phyloP scores from a whole-genome alignment of 345 rosid species.

The Conringia planisiliqua region DNA sequence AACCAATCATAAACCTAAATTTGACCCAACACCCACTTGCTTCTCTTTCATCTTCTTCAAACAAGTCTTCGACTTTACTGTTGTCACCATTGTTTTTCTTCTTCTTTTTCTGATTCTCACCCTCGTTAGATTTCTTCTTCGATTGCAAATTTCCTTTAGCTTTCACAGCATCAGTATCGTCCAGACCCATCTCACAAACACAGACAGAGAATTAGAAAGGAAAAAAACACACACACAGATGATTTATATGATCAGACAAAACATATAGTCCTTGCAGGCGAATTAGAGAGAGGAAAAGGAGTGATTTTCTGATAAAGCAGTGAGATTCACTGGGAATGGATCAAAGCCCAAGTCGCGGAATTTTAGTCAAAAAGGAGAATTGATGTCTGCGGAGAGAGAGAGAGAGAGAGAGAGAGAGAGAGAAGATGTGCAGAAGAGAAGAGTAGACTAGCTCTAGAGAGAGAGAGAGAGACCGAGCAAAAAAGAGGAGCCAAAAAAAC shows the following conservation, averaged over 20 bases:
- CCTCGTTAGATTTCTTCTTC: constrained; percentile 17
- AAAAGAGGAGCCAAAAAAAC: background rate
- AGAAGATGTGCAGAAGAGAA: background rate
- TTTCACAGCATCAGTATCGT: constrained; percentile 1
- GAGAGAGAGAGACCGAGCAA: constrained; percentile 14
- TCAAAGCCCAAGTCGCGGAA: constrained; percentile 32
- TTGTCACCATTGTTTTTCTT: constrained; percentile 13
- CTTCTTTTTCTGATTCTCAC: constrained; percentile 47
- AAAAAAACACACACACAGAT: background rate
- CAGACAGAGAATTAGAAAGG: background rate
- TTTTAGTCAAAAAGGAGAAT: constrained; percentile 36
- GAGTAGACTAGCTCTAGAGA: background rate
- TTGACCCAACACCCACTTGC: constrained; percentile 70
- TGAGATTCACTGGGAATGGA: constrained; percentile 30
- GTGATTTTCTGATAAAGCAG: constrained; percentile 19
- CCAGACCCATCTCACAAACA: constrained; percentile 28
- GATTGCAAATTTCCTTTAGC: constrained; percentile 15
- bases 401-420: background rate
- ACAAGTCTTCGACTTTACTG: constrained; percentile 40
- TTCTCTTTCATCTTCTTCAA: constrained; percentile 38
- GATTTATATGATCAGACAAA: constrained; percentile 3
- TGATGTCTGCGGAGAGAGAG: constrained; percentile 26
- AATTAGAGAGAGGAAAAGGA: background rate
- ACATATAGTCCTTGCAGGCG: background rate
- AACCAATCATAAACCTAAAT: constrained; percentile 53